Conservation (phyloP, 257 asterid genomes). For the Linderniella brevidens region DNA sequence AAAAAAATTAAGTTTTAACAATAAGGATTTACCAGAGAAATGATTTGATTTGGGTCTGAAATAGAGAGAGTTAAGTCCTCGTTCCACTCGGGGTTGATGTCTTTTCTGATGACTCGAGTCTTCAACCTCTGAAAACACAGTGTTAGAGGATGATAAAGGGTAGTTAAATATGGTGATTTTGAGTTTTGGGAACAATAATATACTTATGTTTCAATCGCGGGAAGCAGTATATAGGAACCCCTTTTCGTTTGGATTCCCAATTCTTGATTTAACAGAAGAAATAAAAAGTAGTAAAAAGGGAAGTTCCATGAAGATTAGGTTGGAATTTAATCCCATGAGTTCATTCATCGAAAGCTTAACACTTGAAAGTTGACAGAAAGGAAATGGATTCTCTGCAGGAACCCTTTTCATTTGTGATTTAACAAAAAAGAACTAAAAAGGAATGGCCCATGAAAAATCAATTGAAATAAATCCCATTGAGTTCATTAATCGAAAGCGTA, state of each 20-base stretch:
- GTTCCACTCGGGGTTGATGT: slow-evolving; percentile 79
- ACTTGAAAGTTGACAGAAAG: too few relatives aligned
- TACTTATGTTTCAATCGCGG: too few relatives aligned
- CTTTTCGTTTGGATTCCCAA: too few relatives aligned
- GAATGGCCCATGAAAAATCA: not conserved
- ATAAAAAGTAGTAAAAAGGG: too few relatives aligned
- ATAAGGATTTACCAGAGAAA: slow-evolving; percentile 43
- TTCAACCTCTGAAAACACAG: slow-evolving; percentile 48
- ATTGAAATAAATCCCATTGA: not conserved
- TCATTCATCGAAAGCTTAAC: not conserved
- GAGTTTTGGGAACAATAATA: too few relatives aligned
- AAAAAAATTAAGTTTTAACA: not conserved
- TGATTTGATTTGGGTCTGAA: slow-evolving; percentile 29
- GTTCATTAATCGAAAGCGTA: not conserved
- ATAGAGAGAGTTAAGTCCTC: slow-evolving; percentile 73
- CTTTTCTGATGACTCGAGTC: slow-evolving; percentile 62
- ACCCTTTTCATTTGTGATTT: too few relatives aligned
- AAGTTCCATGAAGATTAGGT: not conserved
- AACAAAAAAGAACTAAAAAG: too few relatives aligned
- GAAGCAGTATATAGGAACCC: too few relatives aligned
- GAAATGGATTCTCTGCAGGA: too few relatives aligned
- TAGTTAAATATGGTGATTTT: too few relatives aligned
- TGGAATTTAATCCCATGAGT: not conserved
- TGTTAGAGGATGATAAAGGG: too few relatives aligned
- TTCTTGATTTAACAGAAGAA: too few relatives aligned